Percentiles rank a stretch among this genome's conserved stretches.
Evolutionary conservation across 1,284 basidiomycete genomes (phyloP).

Genomic region (Austroboletus novae-zelandiae): DNA sequence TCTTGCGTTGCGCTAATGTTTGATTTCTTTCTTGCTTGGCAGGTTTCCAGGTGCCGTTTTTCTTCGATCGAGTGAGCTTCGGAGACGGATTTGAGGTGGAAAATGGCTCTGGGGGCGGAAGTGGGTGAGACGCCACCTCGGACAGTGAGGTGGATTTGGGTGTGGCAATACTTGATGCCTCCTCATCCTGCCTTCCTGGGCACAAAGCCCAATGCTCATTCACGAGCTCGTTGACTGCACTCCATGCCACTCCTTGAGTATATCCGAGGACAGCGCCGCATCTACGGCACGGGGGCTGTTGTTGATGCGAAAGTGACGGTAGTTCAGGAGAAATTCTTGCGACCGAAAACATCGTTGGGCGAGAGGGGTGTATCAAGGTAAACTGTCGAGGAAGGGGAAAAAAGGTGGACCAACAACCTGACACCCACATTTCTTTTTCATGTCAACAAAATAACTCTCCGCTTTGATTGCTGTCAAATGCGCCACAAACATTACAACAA

Average conservation of each 20-base stretch:
- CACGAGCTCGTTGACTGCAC: slow-evolving; percentile 26
- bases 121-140: too few species aligned
- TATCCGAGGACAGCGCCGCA: slow-evolving; percentile 27
- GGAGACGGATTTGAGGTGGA: not conserved
- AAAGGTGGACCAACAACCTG: slow-evolving; percentile 4
- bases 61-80: not conserved
- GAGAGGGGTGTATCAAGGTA: slow-evolving; percentile 12
- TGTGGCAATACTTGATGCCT: not conserved
- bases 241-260: slow-evolving; percentile 23
- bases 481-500: slow-evolving; percentile 21
- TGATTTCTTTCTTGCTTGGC: slow-evolving; percentile 28
- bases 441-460: slow-evolving; percentile 10
- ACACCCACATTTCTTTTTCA: slow-evolving; percentile 24
- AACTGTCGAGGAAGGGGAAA: not conserved
- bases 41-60: slow-evolving; percentile 8
- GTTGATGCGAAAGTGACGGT: not conserved
- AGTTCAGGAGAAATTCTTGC: slow-evolving; percentile 4
- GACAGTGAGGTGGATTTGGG: slow-evolving; percentile 10
- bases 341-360: slow-evolving; percentile 19
- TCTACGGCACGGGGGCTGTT: slow-evolving; percentile 26
- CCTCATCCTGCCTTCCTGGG: slow-evolving; percentile 20
- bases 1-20: slow-evolving; percentile 28
- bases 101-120: slow-evolving; percentile 1
- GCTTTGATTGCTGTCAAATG: slow-evolving; percentile 36
- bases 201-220: slow-evolving; percentile 29